These are phyloP conservation scores for Pseudomicrostroma phylloplanum DNA, from an alignment of 1,284 basidiomycete species.

Conservation along the genomic window DNA sequence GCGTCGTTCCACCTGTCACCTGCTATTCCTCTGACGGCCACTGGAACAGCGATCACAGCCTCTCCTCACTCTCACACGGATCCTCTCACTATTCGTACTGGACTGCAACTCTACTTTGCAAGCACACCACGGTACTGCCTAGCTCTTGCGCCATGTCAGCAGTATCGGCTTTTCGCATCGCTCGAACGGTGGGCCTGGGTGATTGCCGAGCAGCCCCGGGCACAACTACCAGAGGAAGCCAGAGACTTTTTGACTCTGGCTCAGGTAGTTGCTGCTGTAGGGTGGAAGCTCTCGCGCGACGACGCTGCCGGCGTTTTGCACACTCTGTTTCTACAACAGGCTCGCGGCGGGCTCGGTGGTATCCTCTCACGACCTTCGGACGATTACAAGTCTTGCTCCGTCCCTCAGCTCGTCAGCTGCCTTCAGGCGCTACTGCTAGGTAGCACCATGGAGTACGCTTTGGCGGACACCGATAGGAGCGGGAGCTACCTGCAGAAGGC, in stretches of 20 bases:
- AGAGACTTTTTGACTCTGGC: background rate
- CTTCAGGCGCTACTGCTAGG: constrained; percentile 2
- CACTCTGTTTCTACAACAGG: background rate
- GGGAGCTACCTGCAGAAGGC: background rate
- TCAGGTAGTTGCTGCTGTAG: background rate
- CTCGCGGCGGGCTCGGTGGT: background rate
- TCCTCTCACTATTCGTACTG: background rate
- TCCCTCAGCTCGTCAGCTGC: background rate
- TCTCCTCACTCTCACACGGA: too few species aligned
- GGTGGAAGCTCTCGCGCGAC: background rate
- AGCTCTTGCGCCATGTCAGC: background rate
- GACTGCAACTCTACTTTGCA: constrained; percentile 2
- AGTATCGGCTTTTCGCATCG: background rate
- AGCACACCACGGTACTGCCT: constrained; percentile 1
- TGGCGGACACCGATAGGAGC: background rate
- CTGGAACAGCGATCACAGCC: too few species aligned
- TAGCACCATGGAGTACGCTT: background rate
- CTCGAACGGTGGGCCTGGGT: background rate
- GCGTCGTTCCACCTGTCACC: too few species aligned
- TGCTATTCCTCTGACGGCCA: too few species aligned
- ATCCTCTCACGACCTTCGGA: background rate
- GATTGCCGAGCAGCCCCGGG: background rate
- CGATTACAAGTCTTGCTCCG: background rate
- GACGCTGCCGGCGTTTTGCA: background rate
- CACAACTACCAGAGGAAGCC: background rate